phyloP scores from a whole-genome alignment of 495 filamentous ascomycete genomes.

The Penicillium steckii region DNA sequence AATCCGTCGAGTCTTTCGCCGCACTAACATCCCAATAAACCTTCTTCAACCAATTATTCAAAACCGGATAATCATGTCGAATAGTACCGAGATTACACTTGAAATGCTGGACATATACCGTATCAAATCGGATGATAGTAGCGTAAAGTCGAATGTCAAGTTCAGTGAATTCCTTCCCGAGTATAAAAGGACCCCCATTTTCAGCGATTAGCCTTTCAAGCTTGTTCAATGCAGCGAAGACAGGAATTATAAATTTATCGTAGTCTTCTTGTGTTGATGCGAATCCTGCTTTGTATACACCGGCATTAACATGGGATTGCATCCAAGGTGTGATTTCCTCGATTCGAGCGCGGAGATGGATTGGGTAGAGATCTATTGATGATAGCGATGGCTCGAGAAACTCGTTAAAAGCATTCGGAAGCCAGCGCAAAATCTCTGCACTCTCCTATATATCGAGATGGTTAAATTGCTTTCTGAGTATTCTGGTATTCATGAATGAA shows the following conservation, averaged over 20 bases:
- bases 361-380: constrained; percentile 45
- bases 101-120: constrained; percentile 57
- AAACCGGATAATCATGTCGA: constrained; percentile 49
- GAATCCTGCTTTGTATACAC: constrained; percentile 58
- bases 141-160: constrained; percentile 50
- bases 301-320: constrained; percentile 43
- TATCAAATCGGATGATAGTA: constrained; percentile 50
- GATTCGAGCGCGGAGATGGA: constrained; percentile 37
- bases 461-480: neutral
- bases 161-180: constrained; percentile 48
- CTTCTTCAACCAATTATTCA: constrained; percentile 52
- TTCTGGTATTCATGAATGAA: neutral
- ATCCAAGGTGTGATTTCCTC: constrained; percentile 47
- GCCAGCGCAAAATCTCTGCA: constrained; percentile 49
- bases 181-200: constrained; percentile 46
- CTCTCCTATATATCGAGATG: constrained; percentile 36
- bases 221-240: constrained; percentile 53
- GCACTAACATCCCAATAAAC: constrained; percentile 51
- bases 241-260: constrained; percentile 38
- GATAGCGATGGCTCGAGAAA: constrained; percentile 30
- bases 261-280: constrained; percentile 47
- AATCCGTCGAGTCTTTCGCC: constrained; percentile 54
- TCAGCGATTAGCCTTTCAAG: constrained; percentile 44
- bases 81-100: constrained; percentile 56
- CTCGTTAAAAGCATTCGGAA: constrained; percentile 47